Evolutionary conservation across 139 green algal genomes (phyloP).

Genomic region (Pleodorina starrii): DNA sequence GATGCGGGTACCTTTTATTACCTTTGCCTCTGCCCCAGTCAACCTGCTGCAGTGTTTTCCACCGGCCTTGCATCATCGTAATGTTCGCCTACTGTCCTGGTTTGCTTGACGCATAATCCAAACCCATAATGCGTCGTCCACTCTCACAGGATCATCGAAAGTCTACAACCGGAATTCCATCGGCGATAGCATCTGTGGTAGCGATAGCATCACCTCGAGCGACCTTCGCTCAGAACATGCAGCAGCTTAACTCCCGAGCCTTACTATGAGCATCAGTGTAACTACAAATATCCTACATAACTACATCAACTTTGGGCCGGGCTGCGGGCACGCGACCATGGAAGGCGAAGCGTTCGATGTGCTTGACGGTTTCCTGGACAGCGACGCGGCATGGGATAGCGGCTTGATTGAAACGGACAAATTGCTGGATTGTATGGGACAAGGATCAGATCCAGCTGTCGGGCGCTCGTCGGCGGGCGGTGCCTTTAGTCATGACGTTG

Average conservation of each 20-base stretch:
- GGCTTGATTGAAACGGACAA: not conserved
- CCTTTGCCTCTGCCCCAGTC: no score
- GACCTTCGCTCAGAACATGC: no score
- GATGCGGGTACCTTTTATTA: no score
- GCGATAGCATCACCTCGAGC: no score
- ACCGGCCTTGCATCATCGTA: not conserved
- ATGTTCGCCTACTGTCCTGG: not conserved
- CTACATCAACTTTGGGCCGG: not conserved
- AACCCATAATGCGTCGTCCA: not conserved
- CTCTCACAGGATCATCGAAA: not conserved
- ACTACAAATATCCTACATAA: no score
- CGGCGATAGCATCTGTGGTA: not conserved
- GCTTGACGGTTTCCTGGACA: conserved; percentile 1
- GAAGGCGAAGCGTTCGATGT: not conserved
- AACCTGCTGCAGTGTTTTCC: no score
- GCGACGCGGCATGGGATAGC: not conserved
- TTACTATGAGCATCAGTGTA: no score
- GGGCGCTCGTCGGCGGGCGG: not conserved
- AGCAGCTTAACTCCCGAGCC: no score
- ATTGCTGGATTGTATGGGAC: not conserved
- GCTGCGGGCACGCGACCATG: not conserved
- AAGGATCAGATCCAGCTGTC: not conserved
- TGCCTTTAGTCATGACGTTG: not conserved
- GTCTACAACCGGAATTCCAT: not conserved
- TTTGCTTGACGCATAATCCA: not conserved